A percentile compares a stretch with the other conserved stretches of the same genome.
Conservation (phyloP, 2,329 filamentous ascomycete genomes). For the Apiospora saccharicola region DNA sequence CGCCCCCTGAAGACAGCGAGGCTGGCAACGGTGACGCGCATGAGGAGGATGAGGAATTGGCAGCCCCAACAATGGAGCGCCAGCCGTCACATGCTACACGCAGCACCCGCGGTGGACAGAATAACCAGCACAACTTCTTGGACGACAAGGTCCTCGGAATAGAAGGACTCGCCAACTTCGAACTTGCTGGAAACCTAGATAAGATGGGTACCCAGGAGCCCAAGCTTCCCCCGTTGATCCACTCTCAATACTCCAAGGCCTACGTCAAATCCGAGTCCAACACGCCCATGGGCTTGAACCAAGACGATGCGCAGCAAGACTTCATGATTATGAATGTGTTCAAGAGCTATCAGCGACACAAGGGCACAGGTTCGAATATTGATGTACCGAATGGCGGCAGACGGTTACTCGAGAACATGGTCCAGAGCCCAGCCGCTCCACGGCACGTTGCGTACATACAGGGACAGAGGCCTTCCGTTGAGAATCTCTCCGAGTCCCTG, state of each 20-base stretch:
- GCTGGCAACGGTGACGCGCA: conserved; percentile 60
- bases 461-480: conserved; percentile 54
- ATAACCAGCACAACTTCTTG: conserved; percentile 60
- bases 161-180: conserved; percentile 66
- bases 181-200: conserved; percentile 65
- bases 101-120: conserved; percentile 62
- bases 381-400: conserved; percentile 61
- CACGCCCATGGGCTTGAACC: conserved; percentile 58
- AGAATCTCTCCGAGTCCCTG: conserved; percentile 57
- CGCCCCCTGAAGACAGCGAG: conserved; percentile 61
- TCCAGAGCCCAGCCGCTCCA: conserved; percentile 54
- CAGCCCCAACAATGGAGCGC: conserved; percentile 67
- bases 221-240: conserved; percentile 64
- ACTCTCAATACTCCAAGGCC: conserved; percentile 66
- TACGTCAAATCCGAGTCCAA: conserved; percentile 64
- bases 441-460: conserved; percentile 58
- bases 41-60: conserved; percentile 55
- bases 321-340: conserved; percentile 65
- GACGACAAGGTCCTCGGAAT: conserved; percentile 67
- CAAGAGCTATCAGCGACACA: conserved; percentile 61
- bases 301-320: conserved; percentile 62
- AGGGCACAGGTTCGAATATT: conserved; percentile 64
- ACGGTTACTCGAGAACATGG: conserved; percentile 62
- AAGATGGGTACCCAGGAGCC: conserved; percentile 63
- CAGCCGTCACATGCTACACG: conserved; percentile 70